Evolutionary conservation across 140 eudicot genomes (phyloP), one percentile per base, ranked within the genome.

Genomic region (Erigeron philadelphicus): DNA sequence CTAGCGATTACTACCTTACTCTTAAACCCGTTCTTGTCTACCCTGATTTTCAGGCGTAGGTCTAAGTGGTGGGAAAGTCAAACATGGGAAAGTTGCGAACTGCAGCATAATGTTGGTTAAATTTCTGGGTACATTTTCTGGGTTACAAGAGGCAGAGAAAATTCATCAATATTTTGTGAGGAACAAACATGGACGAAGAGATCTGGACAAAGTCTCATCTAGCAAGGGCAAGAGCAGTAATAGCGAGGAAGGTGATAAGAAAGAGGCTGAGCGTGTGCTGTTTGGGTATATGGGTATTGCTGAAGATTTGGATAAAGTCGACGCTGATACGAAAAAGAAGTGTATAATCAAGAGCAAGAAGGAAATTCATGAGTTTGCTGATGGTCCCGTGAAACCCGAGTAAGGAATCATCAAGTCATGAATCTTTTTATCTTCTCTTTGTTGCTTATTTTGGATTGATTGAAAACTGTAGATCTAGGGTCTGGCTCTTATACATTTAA

Each of bases 221-320:
- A 50, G 72, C 77, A 78, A 75, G 74, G 80, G 77, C 5, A 78
- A 72, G 25, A 72, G 42, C 66, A 70, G 25, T n/a, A 71, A 55
- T 49, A 8, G 52, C 12, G 75, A 45, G 52, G 81, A 66, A 40
- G 73, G 75, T 44, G 73, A 58, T 44, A 42, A 63, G 12, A 67
- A 82, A 57, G 66, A 74, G 59, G 78, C 79, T 3, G 88, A 83
- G 46, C 52, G 64, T 11, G 71, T 70, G 69, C 17, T 86, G 58
- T 86, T 75, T 74, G 94, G 89, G 43, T 86, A 83, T 73, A 81
- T 83, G 83, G 93, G 85, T 59, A 83, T 86, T 44, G 82, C 89
- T 0, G 87, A 86, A 72, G 94, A 86, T 76, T 67, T 86, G 89
- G 89, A 86, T 73, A 82, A 83, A 72, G 75, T 86, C 19, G 87